These are phyloP conservation scores for Glycine soja DNA, from an alignment of 306 rosid species.

Conservation along the genomic window DNA sequence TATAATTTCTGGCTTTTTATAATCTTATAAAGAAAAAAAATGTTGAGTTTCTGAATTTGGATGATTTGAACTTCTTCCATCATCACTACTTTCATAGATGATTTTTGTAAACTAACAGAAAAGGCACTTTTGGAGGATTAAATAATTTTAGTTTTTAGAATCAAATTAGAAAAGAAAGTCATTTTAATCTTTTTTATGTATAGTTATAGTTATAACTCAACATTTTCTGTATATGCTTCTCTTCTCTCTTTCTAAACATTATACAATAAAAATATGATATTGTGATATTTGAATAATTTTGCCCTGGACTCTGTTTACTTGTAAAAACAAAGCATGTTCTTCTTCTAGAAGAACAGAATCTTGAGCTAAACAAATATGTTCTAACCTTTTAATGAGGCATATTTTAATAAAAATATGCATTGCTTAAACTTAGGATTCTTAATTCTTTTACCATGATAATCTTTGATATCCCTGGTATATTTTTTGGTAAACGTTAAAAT, in stretches of 20 bases:
- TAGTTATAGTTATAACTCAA: slow-evolving; percentile 3
- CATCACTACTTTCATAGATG: slow-evolving; percentile 8
- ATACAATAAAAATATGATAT: neutral
- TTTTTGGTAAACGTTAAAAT: neutral
- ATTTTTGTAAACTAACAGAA: slow-evolving; percentile 1
- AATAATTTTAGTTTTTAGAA: slow-evolving; percentile 14
- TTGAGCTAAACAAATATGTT: neutral
- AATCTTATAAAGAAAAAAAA: slow-evolving; percentile 6
- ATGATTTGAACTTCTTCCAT: slow-evolving; percentile 11
- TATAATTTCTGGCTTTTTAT: neutral
- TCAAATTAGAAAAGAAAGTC: slow-evolving; percentile 6
- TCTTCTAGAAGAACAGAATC: neutral
- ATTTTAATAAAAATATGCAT: neutral
- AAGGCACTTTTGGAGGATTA: neutral
- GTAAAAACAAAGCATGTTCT: neutral
- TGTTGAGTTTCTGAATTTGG: slow-evolving; percentile 38
- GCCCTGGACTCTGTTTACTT: neutral
- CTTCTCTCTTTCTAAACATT: neutral
- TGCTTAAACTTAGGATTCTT: neutral
- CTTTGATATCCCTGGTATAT: neutral
- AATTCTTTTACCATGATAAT: neutral
- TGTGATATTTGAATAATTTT: neutral
- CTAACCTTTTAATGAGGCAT: slow-evolving; percentile 10
- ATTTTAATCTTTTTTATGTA: slow-evolving; percentile 1
- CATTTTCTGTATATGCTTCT: slow-evolving; percentile 11